These are phyloP conservation scores for Piedraia hortae DNA, from an alignment of 2,329 filamentous ascomycete species.

Conservation along the genomic window DNA sequence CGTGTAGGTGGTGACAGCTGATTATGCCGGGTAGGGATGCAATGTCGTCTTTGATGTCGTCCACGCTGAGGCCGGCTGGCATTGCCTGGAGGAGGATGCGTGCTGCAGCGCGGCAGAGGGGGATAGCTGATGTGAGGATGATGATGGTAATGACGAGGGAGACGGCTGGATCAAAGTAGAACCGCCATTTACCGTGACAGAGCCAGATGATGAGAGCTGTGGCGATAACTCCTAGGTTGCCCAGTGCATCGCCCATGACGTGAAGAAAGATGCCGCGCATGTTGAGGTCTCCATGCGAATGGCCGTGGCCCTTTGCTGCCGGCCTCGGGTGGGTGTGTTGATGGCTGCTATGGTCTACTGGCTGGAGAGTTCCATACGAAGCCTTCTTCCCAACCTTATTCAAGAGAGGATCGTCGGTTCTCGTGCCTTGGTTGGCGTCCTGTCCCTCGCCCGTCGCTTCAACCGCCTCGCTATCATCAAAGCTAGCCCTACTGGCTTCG, in stretches of 20 bases:
- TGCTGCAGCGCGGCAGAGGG: conserved; percentile 50
- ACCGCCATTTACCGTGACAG: conserved; percentile 51
- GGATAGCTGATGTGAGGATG: conserved; percentile 44
- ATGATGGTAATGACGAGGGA: conserved; percentile 78
- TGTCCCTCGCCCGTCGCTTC: conserved; percentile 26
- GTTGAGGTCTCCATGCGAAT: conserved; percentile 71
- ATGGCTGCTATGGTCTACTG: conserved; percentile 25
- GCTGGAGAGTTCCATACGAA: conserved; percentile 9
- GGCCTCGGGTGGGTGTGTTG: conserved; percentile 55
- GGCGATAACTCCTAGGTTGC: conserved; percentile 62
- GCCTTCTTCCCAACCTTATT: conserved; percentile 9
- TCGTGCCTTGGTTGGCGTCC: conserved; percentile 17
- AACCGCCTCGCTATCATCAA: conserved; percentile 17
- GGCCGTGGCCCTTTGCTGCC: conserved; percentile 24
- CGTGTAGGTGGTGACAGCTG: conserved; percentile 83
- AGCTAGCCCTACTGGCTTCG: conserved; percentile 34
- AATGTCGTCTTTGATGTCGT: conserved; percentile 82
- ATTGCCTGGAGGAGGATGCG: conserved; percentile 87
- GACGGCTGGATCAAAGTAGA: conserved; percentile 73
- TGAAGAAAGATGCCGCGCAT: conserved; percentile 55
- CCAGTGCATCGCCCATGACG: conserved; percentile 55
- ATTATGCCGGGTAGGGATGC: conserved; percentile 58
- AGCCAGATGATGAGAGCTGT: conserved; percentile 80
- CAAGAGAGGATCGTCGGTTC: conserved; percentile 10
- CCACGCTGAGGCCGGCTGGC: conserved; percentile 61